Evolutionary conservation across 2,329 filamentous ascomycete species (phyloP), one percentile per base, ranked within the genome.

Genomic region (Cladosporium cucumerinum): DNA sequence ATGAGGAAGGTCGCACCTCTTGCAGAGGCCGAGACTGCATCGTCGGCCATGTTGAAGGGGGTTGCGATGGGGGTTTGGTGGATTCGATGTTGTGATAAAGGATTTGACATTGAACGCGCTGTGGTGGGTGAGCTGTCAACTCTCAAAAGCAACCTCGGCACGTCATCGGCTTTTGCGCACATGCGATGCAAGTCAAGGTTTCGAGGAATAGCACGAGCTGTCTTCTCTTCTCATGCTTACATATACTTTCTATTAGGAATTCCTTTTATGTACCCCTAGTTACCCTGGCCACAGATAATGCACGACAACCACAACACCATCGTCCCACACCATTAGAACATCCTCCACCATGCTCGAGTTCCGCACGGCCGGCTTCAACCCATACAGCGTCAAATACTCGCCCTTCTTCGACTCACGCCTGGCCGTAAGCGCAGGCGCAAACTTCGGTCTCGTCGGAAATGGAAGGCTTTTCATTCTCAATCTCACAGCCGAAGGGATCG

Each of bases 361-460:
- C 81, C 90, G 91, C 69, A 98, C 95, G 25, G 86, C 92, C 76
- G 95, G 95, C 73, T 98, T 87, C 85, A 97, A 98, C 78, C 93
- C 93, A 73, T 97, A 96, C 80, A 92, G 91, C 71, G 93, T 97
- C 79, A 97, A 97, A 80, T 99, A 98, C 84, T 98, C 94, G 64
- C 95, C 95, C 7, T 99, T 97, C 82, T 96, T 96, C 82, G 95
- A 98, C 81, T 95, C 91, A 70, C 89, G 93, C 68, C 87, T 99
- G 69, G 94, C 94, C 65, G 93, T 97, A 72, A 91, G 92, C 32
- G 86, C 91, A 1, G 90, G 93, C n/a, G 88, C 94, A 69, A 98
- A 99, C 82, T 99, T 95, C 80, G 95, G 95, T 46, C 90, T 99
- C 46, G 94, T 99, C 39, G 95, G 95, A 57, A 99, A 99, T 81